phyloP scores from a whole-genome alignment of 2,329 filamentous ascomycete species.

The Canariomyces notabilis region DNA sequence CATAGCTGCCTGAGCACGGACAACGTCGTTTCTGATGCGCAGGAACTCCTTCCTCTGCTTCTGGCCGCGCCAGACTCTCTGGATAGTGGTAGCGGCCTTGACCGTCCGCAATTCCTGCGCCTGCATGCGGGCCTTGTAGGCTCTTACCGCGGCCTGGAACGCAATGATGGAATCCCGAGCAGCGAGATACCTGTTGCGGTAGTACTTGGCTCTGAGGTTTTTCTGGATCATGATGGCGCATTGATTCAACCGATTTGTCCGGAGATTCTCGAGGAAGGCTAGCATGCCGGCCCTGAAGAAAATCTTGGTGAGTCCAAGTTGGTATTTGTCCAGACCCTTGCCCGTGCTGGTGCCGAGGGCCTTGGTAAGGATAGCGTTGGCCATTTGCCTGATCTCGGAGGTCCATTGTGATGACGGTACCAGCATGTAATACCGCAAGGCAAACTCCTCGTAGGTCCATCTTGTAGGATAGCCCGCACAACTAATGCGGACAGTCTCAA shows the following conservation, averaged over 20 bases:
- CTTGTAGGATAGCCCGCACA: conserved; percentile 94
- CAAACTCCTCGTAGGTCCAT: conserved; percentile 99
- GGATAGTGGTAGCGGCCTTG: conserved; percentile 89
- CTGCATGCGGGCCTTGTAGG: conserved; percentile 68
- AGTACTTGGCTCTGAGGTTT: conserved; percentile 93
- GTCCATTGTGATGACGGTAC: conserved; percentile 88
- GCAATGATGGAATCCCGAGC: conserved; percentile 74
- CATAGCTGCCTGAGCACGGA: conserved; percentile 81
- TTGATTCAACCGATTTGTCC: conserved; percentile 83
- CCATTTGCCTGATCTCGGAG: conserved; percentile 89
- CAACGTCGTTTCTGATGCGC: conserved; percentile 73
- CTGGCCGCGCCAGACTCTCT: conserved; percentile 88
- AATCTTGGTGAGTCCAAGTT: conserved; percentile 95
- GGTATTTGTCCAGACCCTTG: conserved; percentile 84
- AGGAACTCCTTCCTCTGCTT: conserved; percentile 81
- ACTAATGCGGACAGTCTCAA: conserved; percentile 96
- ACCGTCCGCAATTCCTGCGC: conserved; percentile 76
- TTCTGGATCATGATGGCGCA: conserved; percentile 98
- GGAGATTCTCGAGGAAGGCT: conserved; percentile 90
- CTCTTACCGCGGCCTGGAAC: conserved; percentile 74
- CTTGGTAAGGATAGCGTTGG: conserved; percentile 83
- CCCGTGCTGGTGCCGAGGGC: conserved; percentile 74
- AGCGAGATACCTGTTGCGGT: conserved; percentile 84
- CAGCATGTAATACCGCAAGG: conserved; percentile 95
- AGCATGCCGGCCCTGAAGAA: conserved; percentile 99